Base-by-base conservation (phyloP, 176 grass and related monocot species). In the Ampelocalamus luodianensis region DNA sequence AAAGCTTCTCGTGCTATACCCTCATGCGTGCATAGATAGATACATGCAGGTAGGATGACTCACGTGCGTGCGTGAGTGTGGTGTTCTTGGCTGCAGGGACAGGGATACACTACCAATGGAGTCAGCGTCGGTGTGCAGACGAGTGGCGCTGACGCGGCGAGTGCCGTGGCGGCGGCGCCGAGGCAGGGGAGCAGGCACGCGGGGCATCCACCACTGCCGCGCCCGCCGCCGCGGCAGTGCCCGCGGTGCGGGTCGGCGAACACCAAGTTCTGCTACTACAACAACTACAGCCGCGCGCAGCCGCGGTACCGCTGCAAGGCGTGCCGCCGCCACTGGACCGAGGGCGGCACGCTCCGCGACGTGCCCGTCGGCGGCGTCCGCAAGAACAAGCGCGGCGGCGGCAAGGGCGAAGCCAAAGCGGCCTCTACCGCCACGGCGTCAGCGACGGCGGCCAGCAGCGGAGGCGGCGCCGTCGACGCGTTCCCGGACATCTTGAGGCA, bases 241-340 rank as follows among this genome's bases (percentile, higher is more conserved):
- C 93, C 93, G 74, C 79, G 96, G 14, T 99, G 96, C 86, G 71
- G 69, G 58, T 99, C 96, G 1, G 86, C 64, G 26, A 91, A 95
- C 90, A 97, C 95, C 77, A 97, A 97, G 83, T 97, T 97, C 92
- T 98, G 95, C 82, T 98, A 98, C 89, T 98, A 95, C 89, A 98
- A 98, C 91, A 98, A 98, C 79, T 93, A 98, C 87, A 99, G 91
- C 90, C 85, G 83, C 64, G 9, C 85, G 83, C 96, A 99, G 85
- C 96, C 96, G 24, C 93, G 96, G 5, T 87, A 90, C 89, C 67
- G 94, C 66, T 99, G 96, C 90, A 89, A 79, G 72, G 90, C 93
- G 37, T 96, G 96, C 69, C 86, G 90, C 39, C 79, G 93, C 8
- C 96, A 99, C 90, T 99, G 96, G 96, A 99, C 93, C 16, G 83